Conservation (phyloP, 1,139 yeast genomes). For the Barnettozyma hawaiiensis region DNA sequence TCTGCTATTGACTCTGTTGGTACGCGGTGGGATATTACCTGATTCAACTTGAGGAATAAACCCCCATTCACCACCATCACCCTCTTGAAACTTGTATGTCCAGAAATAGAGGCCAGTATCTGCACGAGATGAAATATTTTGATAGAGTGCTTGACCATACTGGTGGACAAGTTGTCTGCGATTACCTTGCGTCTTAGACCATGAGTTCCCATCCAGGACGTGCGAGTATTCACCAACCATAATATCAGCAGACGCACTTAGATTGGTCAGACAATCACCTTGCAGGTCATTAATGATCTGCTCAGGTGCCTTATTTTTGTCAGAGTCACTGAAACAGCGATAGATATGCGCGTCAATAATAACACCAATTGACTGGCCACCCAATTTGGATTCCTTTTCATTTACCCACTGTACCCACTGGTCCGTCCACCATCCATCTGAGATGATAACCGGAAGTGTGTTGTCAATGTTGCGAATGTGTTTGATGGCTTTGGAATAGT, state of each 20-base stretch:
- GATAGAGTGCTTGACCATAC: slow-evolving; percentile 42
- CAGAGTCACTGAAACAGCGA: slow-evolving; percentile 76
- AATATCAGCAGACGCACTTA: slow-evolving; percentile 56
- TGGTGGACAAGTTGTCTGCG: slow-evolving; percentile 41
- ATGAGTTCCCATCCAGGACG: slow-evolving; percentile 69
- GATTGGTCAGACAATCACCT: slow-evolving; percentile 45
- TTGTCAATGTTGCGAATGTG: slow-evolving; percentile 53
- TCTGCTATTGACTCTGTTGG: slow-evolving; percentile 15
- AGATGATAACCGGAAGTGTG: slow-evolving; percentile 65
- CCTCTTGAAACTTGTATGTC: slow-evolving; percentile 83
- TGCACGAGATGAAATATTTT: slow-evolving; percentile 46
- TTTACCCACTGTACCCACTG: slow-evolving; percentile 72
- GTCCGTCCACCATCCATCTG: slow-evolving; percentile 92
- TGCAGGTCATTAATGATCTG: slow-evolving; percentile 57
- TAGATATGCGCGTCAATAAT: slow-evolving; percentile 83
- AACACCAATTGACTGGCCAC: slow-evolving; percentile 44
- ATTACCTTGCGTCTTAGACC: slow-evolving; percentile 49
- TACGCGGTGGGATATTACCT: slow-evolving; percentile 48
- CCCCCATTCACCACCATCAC: slow-evolving; percentile 97
- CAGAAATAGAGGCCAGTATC: slow-evolving; percentile 77
- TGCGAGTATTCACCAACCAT: slow-evolving; percentile 90
- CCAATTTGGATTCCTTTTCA: slow-evolving; percentile 34
- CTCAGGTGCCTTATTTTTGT: slow-evolving; percentile 58
- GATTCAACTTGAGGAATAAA: slow-evolving; percentile 68
- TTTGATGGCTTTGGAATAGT: slow-evolving; percentile 63